phyloP scores from a whole-genome alignment of 768 basidiomycete genomes.

The Mycena rosella region DNA sequence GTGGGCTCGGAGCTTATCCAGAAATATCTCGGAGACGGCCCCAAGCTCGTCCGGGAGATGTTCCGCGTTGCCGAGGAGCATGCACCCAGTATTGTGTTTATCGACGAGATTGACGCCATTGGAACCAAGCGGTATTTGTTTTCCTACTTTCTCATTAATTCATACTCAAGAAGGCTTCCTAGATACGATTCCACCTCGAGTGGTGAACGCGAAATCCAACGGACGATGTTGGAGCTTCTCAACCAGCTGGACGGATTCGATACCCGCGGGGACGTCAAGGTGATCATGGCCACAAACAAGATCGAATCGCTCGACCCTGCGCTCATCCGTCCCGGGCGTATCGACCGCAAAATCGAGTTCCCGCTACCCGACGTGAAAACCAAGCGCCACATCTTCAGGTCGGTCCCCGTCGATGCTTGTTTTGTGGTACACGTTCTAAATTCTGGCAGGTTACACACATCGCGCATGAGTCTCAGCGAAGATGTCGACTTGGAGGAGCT shows the following conservation, averaged over 20 bases:
- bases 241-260: conserved; percentile 99
- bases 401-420: conserved; percentile 32
- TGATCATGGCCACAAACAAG: conserved; percentile 99
- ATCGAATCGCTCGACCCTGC: conserved; percentile 98
- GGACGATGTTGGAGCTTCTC: conserved; percentile 98
- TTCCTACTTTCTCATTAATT: not conserved
- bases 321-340: conserved; percentile 97
- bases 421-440: conserved; percentile 24
- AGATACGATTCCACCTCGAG: conserved; percentile 99
- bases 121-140: conserved; percentile 91
- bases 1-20: conserved; percentile 99
- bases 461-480: conserved; percentile 89
- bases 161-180: conserved; percentile 20
- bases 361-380: conserved; percentile 98
- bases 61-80: conserved; percentile 98
- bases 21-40: conserved; percentile 99
- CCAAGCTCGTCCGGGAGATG: conserved; percentile 96
- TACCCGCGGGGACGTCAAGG: conserved; percentile 98
- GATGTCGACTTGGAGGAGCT: conserved; percentile 98
- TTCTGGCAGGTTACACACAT: conserved; percentile 81
- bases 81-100: conserved; percentile 98
- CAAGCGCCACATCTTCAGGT: conserved; percentile 98
- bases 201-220: conserved; percentile 98
- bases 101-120: conserved; percentile 98
- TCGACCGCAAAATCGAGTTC: conserved; percentile 99